A percentile compares a stretch with the other conserved stretches of the same genome.
These are phyloP conservation scores for Sporothrix pseudoabietina DNA, from an alignment of 2,329 filamentous ascomycete genomes.

Conservation along the genomic window DNA sequence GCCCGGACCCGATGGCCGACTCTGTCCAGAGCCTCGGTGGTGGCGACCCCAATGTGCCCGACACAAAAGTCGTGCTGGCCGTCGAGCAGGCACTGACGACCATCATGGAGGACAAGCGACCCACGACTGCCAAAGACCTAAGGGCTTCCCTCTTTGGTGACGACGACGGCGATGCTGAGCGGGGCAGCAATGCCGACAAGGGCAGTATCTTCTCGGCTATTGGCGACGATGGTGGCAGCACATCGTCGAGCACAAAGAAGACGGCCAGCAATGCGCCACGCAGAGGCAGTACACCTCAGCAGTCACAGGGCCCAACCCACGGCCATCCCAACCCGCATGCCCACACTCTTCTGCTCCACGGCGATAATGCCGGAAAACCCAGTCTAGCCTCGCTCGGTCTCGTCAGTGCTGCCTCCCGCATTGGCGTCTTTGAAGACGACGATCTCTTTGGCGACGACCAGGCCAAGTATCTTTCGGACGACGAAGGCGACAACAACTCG, in stretches of 20 bases:
- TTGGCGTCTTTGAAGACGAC: slow-evolving; percentile 90
- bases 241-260: slow-evolving; percentile 12
- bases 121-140: slow-evolving; percentile 64
- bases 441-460: slow-evolving; percentile 85
- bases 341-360: slow-evolving; percentile 26
- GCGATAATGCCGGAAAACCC: slow-evolving; percentile 60
- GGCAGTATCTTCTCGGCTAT: slow-evolving; percentile 39
- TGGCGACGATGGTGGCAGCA: slow-evolving; percentile 2
- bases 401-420: slow-evolving; percentile 81
- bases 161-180: slow-evolving; percentile 52
- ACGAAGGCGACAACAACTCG: slow-evolving; percentile 76
- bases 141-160: slow-evolving; percentile 66
- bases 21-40: slow-evolving; percentile 78
- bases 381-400: slow-evolving; percentile 90
- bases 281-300: slow-evolving; percentile 33
- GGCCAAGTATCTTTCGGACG: slow-evolving; percentile 80
- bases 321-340: slow-evolving; percentile 22
- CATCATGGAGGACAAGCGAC: slow-evolving; percentile 80
- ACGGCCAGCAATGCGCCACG: slow-evolving; percentile 38
- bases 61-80: slow-evolving; percentile 82
- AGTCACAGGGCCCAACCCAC: not conserved
- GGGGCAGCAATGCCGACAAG: slow-evolving; percentile 49
- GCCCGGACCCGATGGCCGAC: slow-evolving; percentile 62
- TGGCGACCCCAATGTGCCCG: slow-evolving; percentile 47
- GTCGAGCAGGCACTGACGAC: slow-evolving; percentile 91